Base-by-base conservation (phyloP, 1,284 basidiomycete species). In the Lignosus rhinocerotis region DNA sequence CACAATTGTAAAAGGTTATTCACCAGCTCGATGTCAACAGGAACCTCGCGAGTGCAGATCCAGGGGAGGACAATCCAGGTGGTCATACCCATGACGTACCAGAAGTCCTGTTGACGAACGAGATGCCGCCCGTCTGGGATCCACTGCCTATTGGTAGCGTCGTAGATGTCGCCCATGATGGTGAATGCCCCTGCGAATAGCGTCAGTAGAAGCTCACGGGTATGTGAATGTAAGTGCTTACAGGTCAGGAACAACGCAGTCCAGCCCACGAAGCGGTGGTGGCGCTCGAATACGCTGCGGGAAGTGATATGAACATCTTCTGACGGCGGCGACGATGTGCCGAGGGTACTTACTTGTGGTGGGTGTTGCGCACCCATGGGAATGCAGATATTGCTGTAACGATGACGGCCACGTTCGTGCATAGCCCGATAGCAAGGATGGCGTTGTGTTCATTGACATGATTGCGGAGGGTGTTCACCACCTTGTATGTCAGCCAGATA, bases 241-340 rank as follows among this genome's bases (percentile, higher is more conserved):
- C 85, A 88, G 33, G 83, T 88, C 62, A 80, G 76, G 60, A 84
- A 69, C 17, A 90, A 75, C 38, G 81, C 79, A 25, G 80, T 74
- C 89, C 90, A 92, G 41, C 89, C 90, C 53, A 86, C 78, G 70
- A 91, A 91, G 25, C 90, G 84, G 70, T 91, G 88, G 60, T 87
- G 82, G 49, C 86, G 80, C 69, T 91, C 89, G 66, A 90, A 90
- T 30, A 87, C 79, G 68, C 86, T 88, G 59, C 5, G 56, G 16
- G 51, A 31, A 21, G 14, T n/a, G 47, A 41, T 52, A 69, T 65
- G 51, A 64, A 60, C 12, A 25, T 17, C 36, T 3, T 17, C 36
- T 3, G 16, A 36, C n/a, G 65, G 36, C 25, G 34, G 34, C 33
- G 50, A 16, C 36, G 3, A 9, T 2, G 11, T 11, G 31, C 12